Evolutionary conservation across 2,329 filamentous ascomycete species (phyloP).

Genomic region (Alternaria triticina): DNA sequence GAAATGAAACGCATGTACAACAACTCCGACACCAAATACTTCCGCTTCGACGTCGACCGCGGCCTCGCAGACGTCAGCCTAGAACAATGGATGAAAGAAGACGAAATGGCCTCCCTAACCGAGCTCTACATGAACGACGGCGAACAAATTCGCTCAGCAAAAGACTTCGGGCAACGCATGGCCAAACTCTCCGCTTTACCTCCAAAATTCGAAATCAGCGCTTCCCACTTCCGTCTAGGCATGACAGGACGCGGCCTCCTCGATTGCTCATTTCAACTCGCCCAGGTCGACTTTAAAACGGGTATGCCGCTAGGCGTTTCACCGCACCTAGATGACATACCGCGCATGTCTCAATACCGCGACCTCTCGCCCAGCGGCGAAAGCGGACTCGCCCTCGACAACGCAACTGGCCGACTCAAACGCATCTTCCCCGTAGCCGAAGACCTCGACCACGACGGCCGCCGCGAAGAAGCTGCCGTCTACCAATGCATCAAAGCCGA

Average conservation of each 20-base stretch:
- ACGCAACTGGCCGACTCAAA: slow-evolving; percentile 28
- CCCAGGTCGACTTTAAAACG: slow-evolving; percentile 49
- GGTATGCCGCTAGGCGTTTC: slow-evolving; percentile 38
- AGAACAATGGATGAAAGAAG: slow-evolving; percentile 52
- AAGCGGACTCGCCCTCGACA: slow-evolving; percentile 37
- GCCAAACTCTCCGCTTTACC: slow-evolving; percentile 46
- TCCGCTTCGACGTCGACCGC: slow-evolving; percentile 50
- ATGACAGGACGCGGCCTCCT: slow-evolving; percentile 39
- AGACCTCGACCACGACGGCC: slow-evolving; percentile 46
- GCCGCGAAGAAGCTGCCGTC: slow-evolving; percentile 44
- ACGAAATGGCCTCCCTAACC: slow-evolving; percentile 49
- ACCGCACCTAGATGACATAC: slow-evolving; percentile 27
- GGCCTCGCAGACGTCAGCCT: slow-evolving; percentile 47
- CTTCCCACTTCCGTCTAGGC: slow-evolving; percentile 42
- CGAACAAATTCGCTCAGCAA: slow-evolving; percentile 37
- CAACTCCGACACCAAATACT: slow-evolving; percentile 45
- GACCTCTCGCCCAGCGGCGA: slow-evolving; percentile 36
- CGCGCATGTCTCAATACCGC: slow-evolving; percentile 31
- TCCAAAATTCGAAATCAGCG: slow-evolving; percentile 43
- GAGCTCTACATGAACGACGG: slow-evolving; percentile 49
- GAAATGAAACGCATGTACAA: slow-evolving; percentile 52
- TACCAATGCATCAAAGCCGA: slow-evolving; percentile 41
- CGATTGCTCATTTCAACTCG: slow-evolving; percentile 38
- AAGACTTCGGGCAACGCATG: slow-evolving; percentile 44
- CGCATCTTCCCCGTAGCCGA: slow-evolving; percentile 44